Evolutionary conservation across 768 basidiomycete genomes (phyloP).

Genomic region (Tylopilus cervinicoccineus): DNA sequence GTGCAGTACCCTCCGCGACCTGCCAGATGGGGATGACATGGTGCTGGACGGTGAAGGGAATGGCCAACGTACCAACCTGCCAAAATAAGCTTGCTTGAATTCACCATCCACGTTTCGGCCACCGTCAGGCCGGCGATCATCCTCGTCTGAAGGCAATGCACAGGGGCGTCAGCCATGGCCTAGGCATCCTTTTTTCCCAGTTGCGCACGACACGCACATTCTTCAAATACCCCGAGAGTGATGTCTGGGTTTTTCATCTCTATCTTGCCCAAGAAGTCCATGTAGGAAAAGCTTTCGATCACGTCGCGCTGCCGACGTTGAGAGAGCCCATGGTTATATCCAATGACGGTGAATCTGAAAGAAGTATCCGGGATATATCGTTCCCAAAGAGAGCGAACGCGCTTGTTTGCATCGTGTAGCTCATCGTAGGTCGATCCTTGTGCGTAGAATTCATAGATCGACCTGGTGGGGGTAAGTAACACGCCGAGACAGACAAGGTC

Average conservation of each 20-base stretch:
- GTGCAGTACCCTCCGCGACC: slow-evolving; percentile 64
- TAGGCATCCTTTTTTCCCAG: neutral
- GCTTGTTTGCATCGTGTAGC: slow-evolving; percentile 55
- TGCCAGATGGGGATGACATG: slow-evolving; percentile 14
- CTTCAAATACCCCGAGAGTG: slow-evolving; percentile 74
- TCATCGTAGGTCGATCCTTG: slow-evolving; percentile 65
- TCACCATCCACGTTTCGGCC: slow-evolving; percentile 61
- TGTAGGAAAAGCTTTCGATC: slow-evolving; percentile 80
- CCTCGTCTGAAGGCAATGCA: slow-evolving; percentile 39
- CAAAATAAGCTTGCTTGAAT: slow-evolving; percentile 74
- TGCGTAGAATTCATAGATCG: slow-evolving; percentile 75
- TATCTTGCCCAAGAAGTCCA: slow-evolving; percentile 78
- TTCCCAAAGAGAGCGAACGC: slow-evolving; percentile 47
- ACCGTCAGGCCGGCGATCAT: slow-evolving; percentile 43
- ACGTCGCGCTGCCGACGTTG: slow-evolving; percentile 59
- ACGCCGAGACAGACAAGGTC: neutral
- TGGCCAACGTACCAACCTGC: slow-evolving; percentile 68
- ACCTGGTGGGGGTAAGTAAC: slow-evolving; percentile 39
- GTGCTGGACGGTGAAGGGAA: neutral
- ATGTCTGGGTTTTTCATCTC: slow-evolving; percentile 78
- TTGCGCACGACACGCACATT: slow-evolving; percentile 53
- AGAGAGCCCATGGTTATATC: slow-evolving; percentile 71
- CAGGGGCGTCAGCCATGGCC: neutral
- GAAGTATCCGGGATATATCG: slow-evolving; percentile 61
- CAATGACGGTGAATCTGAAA: slow-evolving; percentile 77